phyloP scores from a whole-genome alignment of 257 asterid species.

The Solanum gracilifrons region DNA sequence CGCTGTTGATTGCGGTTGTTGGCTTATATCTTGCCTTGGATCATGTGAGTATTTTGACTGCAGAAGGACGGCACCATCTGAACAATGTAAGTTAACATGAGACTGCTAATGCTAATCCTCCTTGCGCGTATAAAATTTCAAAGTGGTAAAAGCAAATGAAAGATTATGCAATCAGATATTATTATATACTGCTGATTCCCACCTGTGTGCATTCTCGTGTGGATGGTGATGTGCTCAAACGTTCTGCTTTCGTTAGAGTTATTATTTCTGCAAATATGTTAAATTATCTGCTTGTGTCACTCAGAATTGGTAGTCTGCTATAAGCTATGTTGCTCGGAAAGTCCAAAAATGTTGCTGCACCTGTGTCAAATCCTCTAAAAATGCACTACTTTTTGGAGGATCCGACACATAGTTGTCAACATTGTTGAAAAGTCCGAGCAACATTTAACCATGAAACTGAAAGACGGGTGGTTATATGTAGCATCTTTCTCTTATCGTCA shows the following conservation, averaged over 20 bases:
- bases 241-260: background rate
- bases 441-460: background rate
- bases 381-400: background rate
- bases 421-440: background rate
- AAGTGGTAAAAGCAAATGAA: background rate
- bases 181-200: too few species aligned
- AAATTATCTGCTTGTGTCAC: background rate
- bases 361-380: background rate
- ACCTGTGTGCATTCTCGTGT: background rate
- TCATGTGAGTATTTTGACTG: constrained; percentile 14
- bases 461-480: background rate
- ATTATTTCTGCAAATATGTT: background rate
- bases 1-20: constrained; percentile 15
- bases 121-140: background rate
- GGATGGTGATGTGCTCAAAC: background rate
- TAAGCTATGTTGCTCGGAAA: background rate
- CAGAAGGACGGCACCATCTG: constrained; percentile 25
- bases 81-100: constrained; percentile 20
- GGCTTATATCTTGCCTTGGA: constrained; percentile 26
- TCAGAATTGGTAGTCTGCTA: too few species aligned
- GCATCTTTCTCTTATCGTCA: background rate
- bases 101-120: background rate
- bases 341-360: background rate
- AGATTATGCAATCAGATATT: background rate
- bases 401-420: too few species aligned